Percentiles rank a stretch among this genome's conserved stretches.
Conservation (phyloP, 2,329 filamentous ascomycete species). For the Colletotrichum paranaense region DNA sequence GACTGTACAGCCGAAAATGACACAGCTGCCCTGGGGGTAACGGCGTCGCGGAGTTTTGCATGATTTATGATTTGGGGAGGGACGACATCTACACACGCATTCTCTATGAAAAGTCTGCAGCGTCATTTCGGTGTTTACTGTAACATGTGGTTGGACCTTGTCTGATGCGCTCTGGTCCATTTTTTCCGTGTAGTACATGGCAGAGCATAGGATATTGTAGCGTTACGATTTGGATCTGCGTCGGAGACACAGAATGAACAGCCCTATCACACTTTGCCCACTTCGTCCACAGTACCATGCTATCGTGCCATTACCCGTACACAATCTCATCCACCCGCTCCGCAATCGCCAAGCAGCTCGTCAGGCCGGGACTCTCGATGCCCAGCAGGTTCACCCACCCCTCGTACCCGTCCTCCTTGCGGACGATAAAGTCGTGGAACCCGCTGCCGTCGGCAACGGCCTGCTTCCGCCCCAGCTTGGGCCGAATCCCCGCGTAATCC, state of each 20-base stretch:
- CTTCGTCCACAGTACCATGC: neutral
- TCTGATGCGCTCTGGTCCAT: neutral
- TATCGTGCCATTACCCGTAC: conserved; percentile 47
- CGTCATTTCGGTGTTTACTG: neutral
- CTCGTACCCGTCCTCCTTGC: conserved; percentile 78
- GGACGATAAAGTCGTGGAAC: conserved; percentile 88
- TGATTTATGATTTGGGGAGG: neutral
- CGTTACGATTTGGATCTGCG: neutral
- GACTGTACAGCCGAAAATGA: neutral
- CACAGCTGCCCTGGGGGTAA: neutral
- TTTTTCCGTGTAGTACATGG: neutral
- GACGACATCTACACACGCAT: neutral
- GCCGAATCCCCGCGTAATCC: conserved; percentile 92
- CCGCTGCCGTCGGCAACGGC: conserved; percentile 73
- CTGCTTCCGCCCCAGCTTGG: conserved; percentile 76
- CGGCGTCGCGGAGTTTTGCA: conserved; percentile 20
- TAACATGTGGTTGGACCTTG: neutral
- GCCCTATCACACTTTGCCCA: neutral
- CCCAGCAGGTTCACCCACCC: conserved; percentile 92
- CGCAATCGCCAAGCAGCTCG: conserved; percentile 85
- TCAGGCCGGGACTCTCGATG: conserved; percentile 94
- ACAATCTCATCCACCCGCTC: conserved; percentile 74
- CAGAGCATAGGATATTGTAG: neutral
- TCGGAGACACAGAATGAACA: conserved; percentile 22
- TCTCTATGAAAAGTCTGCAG: conserved; percentile 8